These are phyloP conservation scores for Epichloe hybrida DNA, from an alignment of 2,329 filamentous ascomycete species.

Conservation along the genomic window DNA sequence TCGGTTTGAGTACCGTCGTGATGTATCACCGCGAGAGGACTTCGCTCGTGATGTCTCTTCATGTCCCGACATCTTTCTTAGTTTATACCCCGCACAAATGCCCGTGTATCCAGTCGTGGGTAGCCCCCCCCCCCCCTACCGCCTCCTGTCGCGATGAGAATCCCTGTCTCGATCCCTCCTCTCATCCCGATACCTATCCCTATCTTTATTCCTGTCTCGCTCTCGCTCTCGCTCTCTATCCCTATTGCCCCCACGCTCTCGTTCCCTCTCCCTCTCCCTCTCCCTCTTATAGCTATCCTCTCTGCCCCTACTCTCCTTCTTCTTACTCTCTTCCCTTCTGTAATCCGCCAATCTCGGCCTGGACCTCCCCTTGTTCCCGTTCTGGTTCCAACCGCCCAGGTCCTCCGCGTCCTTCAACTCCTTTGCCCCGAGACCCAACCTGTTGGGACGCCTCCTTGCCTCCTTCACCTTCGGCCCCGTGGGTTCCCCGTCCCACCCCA, in stretches of 20 bases:
- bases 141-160: constrained; percentile 9
- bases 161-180: constrained; percentile 4
- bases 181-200: background rate
- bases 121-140: background rate
- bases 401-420: constrained; percentile 60
- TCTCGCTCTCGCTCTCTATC: constrained; percentile 25
- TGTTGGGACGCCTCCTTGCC: constrained; percentile 59
- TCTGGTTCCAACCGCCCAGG: constrained; percentile 68
- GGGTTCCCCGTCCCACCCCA: constrained; percentile 78
- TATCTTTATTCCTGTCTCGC: constrained; percentile 10
- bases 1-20: background rate
- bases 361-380: constrained; percentile 35
- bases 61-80: too few relatives aligned
- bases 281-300: constrained; percentile 36
- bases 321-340: constrained; percentile 27
- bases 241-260: constrained; percentile 22
- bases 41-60: background rate
- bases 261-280: constrained; percentile 23
- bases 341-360: constrained; percentile 38
- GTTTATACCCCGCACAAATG: too few relatives aligned
- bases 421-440: constrained; percentile 82
- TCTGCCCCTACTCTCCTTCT: constrained; percentile 27
- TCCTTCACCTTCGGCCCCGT: constrained; percentile 41
- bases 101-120: too few relatives aligned
- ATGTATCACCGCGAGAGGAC: too few relatives aligned